Evolutionary conservation across 2,329 filamentous ascomycete species (phyloP).

Genomic region (Cladosporium halotolerans): DNA sequence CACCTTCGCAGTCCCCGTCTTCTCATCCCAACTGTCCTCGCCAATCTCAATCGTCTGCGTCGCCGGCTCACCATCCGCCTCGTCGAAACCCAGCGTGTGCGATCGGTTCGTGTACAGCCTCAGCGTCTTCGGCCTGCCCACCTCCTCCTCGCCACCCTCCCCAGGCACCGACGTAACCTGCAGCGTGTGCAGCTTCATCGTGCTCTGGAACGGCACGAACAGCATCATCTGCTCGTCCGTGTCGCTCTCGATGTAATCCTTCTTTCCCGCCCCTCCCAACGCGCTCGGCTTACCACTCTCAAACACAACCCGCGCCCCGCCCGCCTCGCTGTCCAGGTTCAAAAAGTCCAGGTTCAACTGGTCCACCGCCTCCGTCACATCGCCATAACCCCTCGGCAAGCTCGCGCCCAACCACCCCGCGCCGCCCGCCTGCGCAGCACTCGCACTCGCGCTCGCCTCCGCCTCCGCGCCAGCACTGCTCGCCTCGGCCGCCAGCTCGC

Average conservation of each 20-base stretch:
- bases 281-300: constrained; percentile 58
- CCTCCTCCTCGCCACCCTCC: constrained; percentile 58
- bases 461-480: constrained; percentile 43
- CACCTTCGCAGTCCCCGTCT: constrained; percentile 45
- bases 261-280: constrained; percentile 45
- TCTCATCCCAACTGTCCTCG: constrained; percentile 64
- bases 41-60: constrained; percentile 74
- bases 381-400: constrained; percentile 71
- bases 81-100: constrained; percentile 89
- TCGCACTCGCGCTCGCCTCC: constrained; percentile 41
- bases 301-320: constrained; percentile 68
- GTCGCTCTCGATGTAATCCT: constrained; percentile 91
- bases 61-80: constrained; percentile 77
- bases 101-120: constrained; percentile 83
- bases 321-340: constrained; percentile 75
- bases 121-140: constrained; percentile 75
- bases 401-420: constrained; percentile 64
- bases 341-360: constrained; percentile 74
- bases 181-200: constrained; percentile 78
- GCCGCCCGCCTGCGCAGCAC: constrained; percentile 28
- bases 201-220: constrained; percentile 81
- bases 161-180: constrained; percentile 78
- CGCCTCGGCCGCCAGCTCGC: constrained; percentile 63
- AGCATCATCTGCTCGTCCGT: constrained; percentile 96
- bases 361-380: constrained; percentile 80